Percentiles rank a stretch among this genome's conserved stretches.
Conservation (phyloP, 352 stramenopile genomes). For the Aphanomyces astaci region DNA sequence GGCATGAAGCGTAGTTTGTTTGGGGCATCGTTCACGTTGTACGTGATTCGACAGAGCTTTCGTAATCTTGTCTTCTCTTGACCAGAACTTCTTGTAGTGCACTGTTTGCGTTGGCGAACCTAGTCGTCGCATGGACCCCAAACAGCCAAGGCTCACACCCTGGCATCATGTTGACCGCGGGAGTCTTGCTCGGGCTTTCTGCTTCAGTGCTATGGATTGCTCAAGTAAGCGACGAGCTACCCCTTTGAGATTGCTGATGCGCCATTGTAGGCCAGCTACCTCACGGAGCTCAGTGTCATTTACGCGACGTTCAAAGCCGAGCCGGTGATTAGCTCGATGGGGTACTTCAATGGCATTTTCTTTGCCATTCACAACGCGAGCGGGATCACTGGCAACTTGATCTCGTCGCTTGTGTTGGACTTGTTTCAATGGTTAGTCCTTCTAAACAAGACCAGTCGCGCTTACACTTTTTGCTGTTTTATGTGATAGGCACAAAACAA, state of each 20-base stretch:
- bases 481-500: no score
- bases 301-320: conserved; percentile 10
- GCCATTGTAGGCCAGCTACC: conserved; percentile 3
- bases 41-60: not conserved
- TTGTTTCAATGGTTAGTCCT: conserved; percentile 1
- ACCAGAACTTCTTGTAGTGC: not conserved
- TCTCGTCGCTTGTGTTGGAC: conserved; percentile 14
- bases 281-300: conserved; percentile 4
- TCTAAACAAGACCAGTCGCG: no score
- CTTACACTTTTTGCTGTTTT: no score
- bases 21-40: conserved; percentile 1
- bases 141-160: not conserved
- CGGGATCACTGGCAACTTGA: conserved; percentile 10
- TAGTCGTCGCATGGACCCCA: conserved; percentile 2
- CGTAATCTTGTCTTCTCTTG: not conserved
- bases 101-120: conserved; percentile 12
- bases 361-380: conserved; percentile 18
- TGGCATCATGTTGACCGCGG: not conserved
- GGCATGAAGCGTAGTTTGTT: conserved; percentile 1
- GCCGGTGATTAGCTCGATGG: conserved; percentile 13
- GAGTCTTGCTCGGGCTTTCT: not conserved
- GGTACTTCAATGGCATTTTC: conserved; percentile 18
- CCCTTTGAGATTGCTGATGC: not conserved
- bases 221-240: not conserved
- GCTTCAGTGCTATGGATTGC: conserved; percentile 19